Conservation (phyloP, 2,329 filamentous ascomycete genomes). For the Cercospora sp. region DNA sequence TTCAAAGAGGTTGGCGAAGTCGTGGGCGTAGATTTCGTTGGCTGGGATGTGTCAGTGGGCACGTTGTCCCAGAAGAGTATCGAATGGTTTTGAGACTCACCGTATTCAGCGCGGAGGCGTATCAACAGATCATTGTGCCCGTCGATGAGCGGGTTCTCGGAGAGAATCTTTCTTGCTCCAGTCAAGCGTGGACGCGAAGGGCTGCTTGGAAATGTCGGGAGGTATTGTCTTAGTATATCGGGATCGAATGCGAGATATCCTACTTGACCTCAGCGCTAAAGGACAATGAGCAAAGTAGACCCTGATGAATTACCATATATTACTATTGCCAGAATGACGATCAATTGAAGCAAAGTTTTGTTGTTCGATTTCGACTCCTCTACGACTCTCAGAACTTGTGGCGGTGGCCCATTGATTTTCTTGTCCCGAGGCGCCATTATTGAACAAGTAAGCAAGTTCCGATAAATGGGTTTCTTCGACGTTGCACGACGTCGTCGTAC, state of each 20-base stretch:
- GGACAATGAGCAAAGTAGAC: too few species aligned
- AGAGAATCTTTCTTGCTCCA: slow-evolving; percentile 30
- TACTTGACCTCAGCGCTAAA: not conserved
- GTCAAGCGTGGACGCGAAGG: slow-evolving; percentile 15
- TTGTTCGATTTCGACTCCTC: slow-evolving; percentile 19
- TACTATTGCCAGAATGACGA: slow-evolving; percentile 21
- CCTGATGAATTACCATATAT: not conserved
- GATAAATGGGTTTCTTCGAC: not conserved
- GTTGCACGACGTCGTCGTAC: not conserved
- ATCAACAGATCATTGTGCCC: slow-evolving; percentile 89
- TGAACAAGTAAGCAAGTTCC: too few species aligned
- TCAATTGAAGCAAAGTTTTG: slow-evolving; percentile 17
- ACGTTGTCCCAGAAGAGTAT: not conserved
- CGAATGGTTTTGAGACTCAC: slow-evolving; percentile 31
- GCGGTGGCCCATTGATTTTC: slow-evolving; percentile 1
- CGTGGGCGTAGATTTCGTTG: slow-evolving; percentile 70
- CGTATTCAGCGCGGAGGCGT: slow-evolving; percentile 63
- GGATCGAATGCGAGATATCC: slow-evolving; percentile 18
- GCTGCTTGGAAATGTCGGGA: slow-evolving; percentile 6
- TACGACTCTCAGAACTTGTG: slow-evolving; percentile 17
- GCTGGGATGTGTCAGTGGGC: not conserved
- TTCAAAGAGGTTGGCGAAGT: slow-evolving; percentile 73
- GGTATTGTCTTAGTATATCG: slow-evolving; percentile 11
- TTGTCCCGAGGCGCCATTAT: not conserved
- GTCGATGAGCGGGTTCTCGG: slow-evolving; percentile 52